Conservation (phyloP, 2,329 filamentous ascomycete genomes). For the Alternaria sp. region DNA sequence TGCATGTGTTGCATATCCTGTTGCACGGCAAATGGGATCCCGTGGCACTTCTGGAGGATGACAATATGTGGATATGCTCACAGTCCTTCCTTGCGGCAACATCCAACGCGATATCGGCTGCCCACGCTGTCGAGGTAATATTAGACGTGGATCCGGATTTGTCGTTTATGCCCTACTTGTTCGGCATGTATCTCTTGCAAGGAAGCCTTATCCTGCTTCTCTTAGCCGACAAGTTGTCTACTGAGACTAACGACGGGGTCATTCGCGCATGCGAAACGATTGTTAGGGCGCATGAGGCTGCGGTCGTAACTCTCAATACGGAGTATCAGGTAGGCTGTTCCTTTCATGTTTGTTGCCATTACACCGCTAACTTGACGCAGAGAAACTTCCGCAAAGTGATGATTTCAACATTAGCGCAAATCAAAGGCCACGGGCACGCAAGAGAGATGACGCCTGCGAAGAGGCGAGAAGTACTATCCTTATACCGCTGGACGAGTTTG, state of each 20-base stretch:
- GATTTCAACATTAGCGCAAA: conserved; percentile 51
- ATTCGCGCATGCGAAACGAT: conserved; percentile 92
- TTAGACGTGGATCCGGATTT: conserved; percentile 89
- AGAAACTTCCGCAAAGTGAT: conserved; percentile 65
- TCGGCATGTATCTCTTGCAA: conserved; percentile 90
- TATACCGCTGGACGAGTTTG: conserved; percentile 62
- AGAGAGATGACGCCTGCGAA: conserved; percentile 50
- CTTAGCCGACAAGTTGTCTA: conserved; percentile 87
- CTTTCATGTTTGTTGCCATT: neutral
- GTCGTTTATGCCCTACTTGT: conserved; percentile 97
- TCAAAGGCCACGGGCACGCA: conserved; percentile 48
- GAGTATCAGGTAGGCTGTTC: conserved; percentile 78
- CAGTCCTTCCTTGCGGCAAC: conserved; percentile 87
- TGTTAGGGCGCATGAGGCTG: conserved; percentile 91
- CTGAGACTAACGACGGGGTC: conserved; percentile 82
- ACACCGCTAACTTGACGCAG: conserved; percentile 37
- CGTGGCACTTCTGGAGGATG: conserved; percentile 86
- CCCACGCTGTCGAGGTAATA: conserved; percentile 85
- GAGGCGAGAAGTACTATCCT: conserved; percentile 59
- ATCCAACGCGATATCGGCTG: conserved; percentile 85
- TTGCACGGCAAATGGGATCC: conserved; percentile 94
- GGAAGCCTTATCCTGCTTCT: conserved; percentile 86
- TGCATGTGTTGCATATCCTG: conserved; percentile 91
- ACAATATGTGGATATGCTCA: conserved; percentile 92
- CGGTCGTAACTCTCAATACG: conserved; percentile 91